Conservation (phyloP, 2,329 filamentous ascomycete species). For the Lachnellula arida region DNA sequence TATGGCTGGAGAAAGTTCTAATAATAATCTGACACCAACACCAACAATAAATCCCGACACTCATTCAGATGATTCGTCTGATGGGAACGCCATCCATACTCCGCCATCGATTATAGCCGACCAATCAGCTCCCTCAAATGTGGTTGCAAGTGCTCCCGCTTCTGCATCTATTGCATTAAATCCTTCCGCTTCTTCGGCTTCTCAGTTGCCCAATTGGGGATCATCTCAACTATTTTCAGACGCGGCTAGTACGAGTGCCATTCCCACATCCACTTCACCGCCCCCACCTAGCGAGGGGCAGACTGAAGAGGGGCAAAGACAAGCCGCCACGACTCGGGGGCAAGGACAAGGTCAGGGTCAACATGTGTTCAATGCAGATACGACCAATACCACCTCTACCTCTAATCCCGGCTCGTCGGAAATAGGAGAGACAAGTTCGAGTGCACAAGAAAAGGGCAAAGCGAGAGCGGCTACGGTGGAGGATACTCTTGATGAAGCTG, state of each 20-base stretch:
- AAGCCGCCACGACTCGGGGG: not conserved
- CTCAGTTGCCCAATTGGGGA: slow-evolving; percentile 26
- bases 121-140: slow-evolving; percentile 17
- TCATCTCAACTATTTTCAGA: slow-evolving; percentile 25
- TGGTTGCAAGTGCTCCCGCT: slow-evolving; percentile 12
- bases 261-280: slow-evolving; percentile 1
- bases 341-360: not conserved
- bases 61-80: slow-evolving; percentile 23
- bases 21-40: slow-evolving; percentile 26
- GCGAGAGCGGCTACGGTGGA: slow-evolving; percentile 44
- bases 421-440: slow-evolving; percentile 3
- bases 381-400: not conserved
- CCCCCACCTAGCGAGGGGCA: slow-evolving; percentile 1
- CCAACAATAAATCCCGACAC: slow-evolving; percentile 20
- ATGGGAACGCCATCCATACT: slow-evolving; percentile 23
- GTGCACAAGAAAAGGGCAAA: slow-evolving; percentile 37
- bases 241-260: slow-evolving; percentile 5
- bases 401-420: slow-evolving; percentile 1
- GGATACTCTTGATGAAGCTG: slow-evolving; percentile 39
- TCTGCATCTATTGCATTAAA: slow-evolving; percentile 12
- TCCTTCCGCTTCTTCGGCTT: slow-evolving; percentile 8
- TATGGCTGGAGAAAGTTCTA: slow-evolving; percentile 20
- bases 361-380: not conserved
- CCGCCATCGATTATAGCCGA: slow-evolving; percentile 21
- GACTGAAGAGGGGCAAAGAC: slow-evolving; percentile 1